Base-by-base conservation (phyloP, 1,139 yeast genomes). In the Pichia sp. region DNA sequence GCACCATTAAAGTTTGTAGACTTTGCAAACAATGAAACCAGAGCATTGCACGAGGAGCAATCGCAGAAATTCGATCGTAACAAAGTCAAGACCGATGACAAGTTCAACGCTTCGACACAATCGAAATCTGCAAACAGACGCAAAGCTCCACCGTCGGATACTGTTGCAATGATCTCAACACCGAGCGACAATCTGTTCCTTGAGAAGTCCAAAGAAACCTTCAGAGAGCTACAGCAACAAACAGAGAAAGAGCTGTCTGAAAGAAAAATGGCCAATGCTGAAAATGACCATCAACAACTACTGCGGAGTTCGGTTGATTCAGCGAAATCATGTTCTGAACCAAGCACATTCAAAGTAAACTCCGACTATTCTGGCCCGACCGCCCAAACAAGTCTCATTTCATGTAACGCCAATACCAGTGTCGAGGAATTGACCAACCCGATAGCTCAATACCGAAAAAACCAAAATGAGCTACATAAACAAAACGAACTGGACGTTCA, bases 1-100 rank as follows among this genome's bases (percentile, higher is more conserved):
- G 70, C 72, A n/a, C 77, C 82, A 2, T 80, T 85, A 1, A 68
- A 60, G 49, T 75, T 75, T 53, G 64, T 71, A 33, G 77, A 75
- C 56, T 76, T 62, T 56, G 58, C 71, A 40, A 67, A 68, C 43
- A 77, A 77, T 43, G 55, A 50, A 39, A 33, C 34, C n/a, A 47
- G 47, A 38, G 42, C 49, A 10, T 8, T 39, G 4, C 36, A 40
- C 27, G 46, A 35, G 2, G 67, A 65, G 8, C 27, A 39, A 27
- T 32, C 38, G 3, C 43, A 41, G 36, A 44, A 43, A 6, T 50
- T 55, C 28, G 39, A 49, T 34, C 10, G 49, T 31, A 16, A 36
- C 6, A 46, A 45, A 16, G 23, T 16, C 23, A 16, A 16, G 23
- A 16, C 23, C 23, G 23, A 16, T 16, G 23, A 16, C 23, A 16